Evolutionary conservation across 129 eudicot genomes (phyloP), one percentile per base, ranked within the genome.

Genomic region (Helianthus annuus): DNA sequence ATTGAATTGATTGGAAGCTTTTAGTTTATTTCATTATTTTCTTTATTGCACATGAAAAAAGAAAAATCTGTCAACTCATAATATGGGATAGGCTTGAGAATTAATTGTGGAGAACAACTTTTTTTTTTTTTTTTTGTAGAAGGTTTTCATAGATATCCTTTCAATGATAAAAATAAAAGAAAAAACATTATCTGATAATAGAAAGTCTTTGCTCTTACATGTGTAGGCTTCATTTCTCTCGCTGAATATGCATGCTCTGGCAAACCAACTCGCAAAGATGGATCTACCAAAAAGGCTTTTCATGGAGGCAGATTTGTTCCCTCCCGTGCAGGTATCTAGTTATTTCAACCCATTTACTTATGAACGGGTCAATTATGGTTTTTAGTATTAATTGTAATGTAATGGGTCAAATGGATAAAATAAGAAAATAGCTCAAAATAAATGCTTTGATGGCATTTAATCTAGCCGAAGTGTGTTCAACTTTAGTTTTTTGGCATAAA

Each of bases 211-310:
- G 24, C 29, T 36, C 8, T 63, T 57, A 29, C 10, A 16, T 48
- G 5, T 88, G 49, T 65, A 89, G 98, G 84, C 90, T 61, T 73
- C 96, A 12, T 89, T 89, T 85, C 79, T 93, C 29, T 87, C 92
- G 0, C 83, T 93, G 40, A 71, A 89, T 84, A 66, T 89, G 74
- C 70, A 85, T 36, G 77, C 76, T 34, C 95, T 89, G 73, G 83
- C 92, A 0, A 84, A 85, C 55, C 92, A 87, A 64, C 91, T 93
- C 61, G 74, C 81, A 48, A 93, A 85, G 80, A 78, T 84, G 32
- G 88, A 84, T 83, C 62, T 85, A 68, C 38, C 22, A 19, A 68
- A 81, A 61, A 83, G 96, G 82, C 88, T 89, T 76, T 92, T 86
- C 62, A 67, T 89, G 61, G 96, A 80, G 72, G 82, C 78, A 40